Percentiles rank a stretch among this genome's conserved stretches.
These are phyloP conservation scores for Hypomyces perniciosus DNA, from an alignment of 2,329 filamentous ascomycete species.

Conservation along the genomic window DNA sequence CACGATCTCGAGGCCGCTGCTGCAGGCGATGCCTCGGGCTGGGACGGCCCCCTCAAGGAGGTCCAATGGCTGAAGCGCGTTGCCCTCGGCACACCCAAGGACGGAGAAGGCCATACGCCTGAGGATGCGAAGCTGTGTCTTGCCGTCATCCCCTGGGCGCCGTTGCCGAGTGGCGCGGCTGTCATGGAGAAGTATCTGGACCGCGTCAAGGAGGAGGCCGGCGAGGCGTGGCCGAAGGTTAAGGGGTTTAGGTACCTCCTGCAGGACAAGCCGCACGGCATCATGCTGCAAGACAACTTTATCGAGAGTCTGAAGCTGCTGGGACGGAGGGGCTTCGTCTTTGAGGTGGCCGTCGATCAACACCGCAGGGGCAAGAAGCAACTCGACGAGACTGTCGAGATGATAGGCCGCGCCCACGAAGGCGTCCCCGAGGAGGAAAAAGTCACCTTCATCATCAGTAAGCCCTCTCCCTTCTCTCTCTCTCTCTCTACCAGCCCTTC, in stretches of 20 bases:
- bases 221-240: conserved; percentile 59
- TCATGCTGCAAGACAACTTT: conserved; percentile 58
- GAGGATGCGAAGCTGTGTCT: conserved; percentile 48
- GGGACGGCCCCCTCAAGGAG: conserved; percentile 64
- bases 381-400: conserved; percentile 63
- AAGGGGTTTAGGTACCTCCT: conserved; percentile 79
- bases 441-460: conserved; percentile 65
- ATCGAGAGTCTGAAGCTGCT: conserved; percentile 61
- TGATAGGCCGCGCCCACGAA: conserved; percentile 62
- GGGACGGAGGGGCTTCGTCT: conserved; percentile 57
- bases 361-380: conserved; percentile 69
- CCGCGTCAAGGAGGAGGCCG: conserved; percentile 54
- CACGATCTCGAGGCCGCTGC: conserved; percentile 47
- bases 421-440: conserved; percentile 53
- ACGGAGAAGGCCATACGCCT: conserved; percentile 51
- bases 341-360: conserved; percentile 81
- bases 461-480: conserved; percentile 23
- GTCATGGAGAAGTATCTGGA: conserved; percentile 61
- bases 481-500: neutral
- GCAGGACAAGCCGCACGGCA: conserved; percentile 66
- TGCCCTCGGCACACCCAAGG: conserved; percentile 50
- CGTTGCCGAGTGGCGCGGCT: conserved; percentile 58
- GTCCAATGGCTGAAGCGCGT: conserved; percentile 63
- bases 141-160: conserved; percentile 81
- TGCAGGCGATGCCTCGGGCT: conserved; percentile 49